Conservation (phyloP, 116 monocot species). For the Phalaenopsis hybrid region DNA sequence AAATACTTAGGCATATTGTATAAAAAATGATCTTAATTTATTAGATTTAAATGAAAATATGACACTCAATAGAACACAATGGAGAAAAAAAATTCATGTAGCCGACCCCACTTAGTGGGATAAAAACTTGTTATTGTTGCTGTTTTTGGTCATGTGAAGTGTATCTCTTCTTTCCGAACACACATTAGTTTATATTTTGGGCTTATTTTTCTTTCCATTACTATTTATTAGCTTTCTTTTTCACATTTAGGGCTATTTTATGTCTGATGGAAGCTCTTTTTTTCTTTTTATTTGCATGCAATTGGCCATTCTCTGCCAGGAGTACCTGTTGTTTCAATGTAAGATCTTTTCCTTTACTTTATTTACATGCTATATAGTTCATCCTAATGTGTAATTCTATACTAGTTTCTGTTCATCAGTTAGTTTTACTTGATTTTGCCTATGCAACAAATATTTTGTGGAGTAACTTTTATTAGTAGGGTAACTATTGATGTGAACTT, state of each 20-base stretch:
- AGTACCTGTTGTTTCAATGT: slow-evolving; percentile 97
- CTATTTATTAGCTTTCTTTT: not conserved
- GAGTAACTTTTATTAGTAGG: not conserved
- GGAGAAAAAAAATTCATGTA: no score
- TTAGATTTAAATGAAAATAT: no score
- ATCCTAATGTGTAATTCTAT: slow-evolving; percentile 1
- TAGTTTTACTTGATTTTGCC: not conserved
- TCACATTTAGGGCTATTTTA: slow-evolving; percentile 3
- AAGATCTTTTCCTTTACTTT: slow-evolving; percentile 26
- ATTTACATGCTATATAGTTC: not conserved
- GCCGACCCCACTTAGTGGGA: no score
- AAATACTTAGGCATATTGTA: no score
- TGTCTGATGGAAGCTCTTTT: slow-evolving; percentile 8
- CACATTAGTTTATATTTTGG: not conserved
- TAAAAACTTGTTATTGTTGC: no score
- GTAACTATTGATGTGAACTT: slow-evolving; percentile 1
- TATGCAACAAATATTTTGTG: not conserved
- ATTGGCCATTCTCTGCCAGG: slow-evolving; percentile 44
- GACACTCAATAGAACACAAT: no score
- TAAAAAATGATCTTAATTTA: no score
- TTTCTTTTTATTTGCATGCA: slow-evolving; percentile 44
- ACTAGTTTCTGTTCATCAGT: not conserved
- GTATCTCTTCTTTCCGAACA: not conserved
- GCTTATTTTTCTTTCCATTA: not conserved
- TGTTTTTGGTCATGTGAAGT: not conserved